Evolutionary conservation across 176 grass and related monocot species (phyloP).

Genomic region (Microstegium vimineum): DNA sequence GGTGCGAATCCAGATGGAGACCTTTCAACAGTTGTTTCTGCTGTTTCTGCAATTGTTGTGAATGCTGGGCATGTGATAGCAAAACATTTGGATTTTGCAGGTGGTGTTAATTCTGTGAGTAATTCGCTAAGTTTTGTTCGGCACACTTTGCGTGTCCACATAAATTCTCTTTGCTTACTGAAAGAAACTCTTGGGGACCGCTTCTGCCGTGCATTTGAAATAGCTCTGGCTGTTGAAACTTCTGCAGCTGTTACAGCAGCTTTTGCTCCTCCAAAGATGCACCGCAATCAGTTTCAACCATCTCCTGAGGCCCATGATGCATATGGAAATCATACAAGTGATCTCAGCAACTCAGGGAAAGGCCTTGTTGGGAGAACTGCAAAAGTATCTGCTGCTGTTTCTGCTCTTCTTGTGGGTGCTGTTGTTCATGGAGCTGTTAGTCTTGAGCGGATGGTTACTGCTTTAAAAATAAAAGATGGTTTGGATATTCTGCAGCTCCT

Average conservation of each 20-base stretch:
- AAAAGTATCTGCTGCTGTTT: slow-evolving; percentile 83
- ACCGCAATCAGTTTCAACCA: slow-evolving; percentile 88
- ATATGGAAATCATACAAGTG: slow-evolving; percentile 76
- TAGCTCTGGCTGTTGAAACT: slow-evolving; percentile 82
- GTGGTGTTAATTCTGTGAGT: slow-evolving; percentile 38
- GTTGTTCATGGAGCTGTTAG: slow-evolving; percentile 79
- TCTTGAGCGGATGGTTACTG: slow-evolving; percentile 76
- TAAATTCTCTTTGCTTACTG: slow-evolving; percentile 79
- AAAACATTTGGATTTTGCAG: slow-evolving; percentile 81
- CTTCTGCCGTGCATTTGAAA: slow-evolving; percentile 68
- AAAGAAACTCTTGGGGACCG: slow-evolving; percentile 95
- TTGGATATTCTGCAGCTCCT: slow-evolving; percentile 78
- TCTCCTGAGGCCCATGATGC: slow-evolving; percentile 82
- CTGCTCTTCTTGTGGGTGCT: slow-evolving; percentile 83
- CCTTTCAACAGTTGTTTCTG: slow-evolving; percentile 67
- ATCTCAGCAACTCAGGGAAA: slow-evolving; percentile 66
- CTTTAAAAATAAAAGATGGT: slow-evolving; percentile 88
- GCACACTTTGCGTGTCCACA: slow-evolving; percentile 75
- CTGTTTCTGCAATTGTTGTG: slow-evolving; percentile 81
- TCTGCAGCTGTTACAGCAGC: slow-evolving; percentile 63
- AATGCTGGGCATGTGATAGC: slow-evolving; percentile 69
- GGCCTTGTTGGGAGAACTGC: slow-evolving; percentile 56
- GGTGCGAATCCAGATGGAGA: slow-evolving; percentile 67
- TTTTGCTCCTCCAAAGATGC: slow-evolving; percentile 68
- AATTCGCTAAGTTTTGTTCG: slow-evolving; percentile 63